phyloP scores from a whole-genome alignment of 1,284 basidiomycete genomes.

The Sporisorium exsertum region DNA sequence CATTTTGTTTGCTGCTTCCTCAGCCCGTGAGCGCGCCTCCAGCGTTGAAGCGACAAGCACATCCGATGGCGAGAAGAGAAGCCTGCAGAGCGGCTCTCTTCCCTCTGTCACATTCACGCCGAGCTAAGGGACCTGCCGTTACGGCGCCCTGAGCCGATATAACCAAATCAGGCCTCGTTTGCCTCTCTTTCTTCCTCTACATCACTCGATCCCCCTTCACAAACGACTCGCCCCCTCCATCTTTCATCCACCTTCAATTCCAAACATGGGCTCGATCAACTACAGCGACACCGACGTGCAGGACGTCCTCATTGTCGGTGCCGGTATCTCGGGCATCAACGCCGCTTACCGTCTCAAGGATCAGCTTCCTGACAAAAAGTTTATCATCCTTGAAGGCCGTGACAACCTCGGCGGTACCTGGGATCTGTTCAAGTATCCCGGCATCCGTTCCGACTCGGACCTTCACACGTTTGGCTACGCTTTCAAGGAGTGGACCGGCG shows the following conservation, averaged over 20 bases:
- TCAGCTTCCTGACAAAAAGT: constrained; percentile 56
- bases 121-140: neutral
- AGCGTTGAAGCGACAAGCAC: too few species aligned
- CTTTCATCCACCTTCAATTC: neutral
- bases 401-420: constrained; percentile 62
- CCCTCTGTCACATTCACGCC: neutral
- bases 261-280: constrained; percentile 44
- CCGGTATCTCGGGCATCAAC: constrained; percentile 68
- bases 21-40: too few species aligned
- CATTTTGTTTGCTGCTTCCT: constrained; percentile 9
- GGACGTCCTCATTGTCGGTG: constrained; percentile 64
- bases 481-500: constrained; percentile 57
- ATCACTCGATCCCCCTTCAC: neutral
- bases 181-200: too few species aligned
- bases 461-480: constrained; percentile 54
- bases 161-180: neutral
- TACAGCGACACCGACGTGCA: constrained; percentile 42
- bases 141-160: neutral
- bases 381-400: constrained; percentile 53
- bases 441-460: constrained; percentile 49
- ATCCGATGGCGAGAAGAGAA: too few species aligned
- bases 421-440: constrained; percentile 62
- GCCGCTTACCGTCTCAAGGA: constrained; percentile 62
- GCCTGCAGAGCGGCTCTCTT: neutral
- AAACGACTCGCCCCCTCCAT: too few species aligned